Evolutionary conservation across 495 filamentous ascomycete genomes (phyloP).

Genomic region (Talaromyces nanjingensis): DNA sequence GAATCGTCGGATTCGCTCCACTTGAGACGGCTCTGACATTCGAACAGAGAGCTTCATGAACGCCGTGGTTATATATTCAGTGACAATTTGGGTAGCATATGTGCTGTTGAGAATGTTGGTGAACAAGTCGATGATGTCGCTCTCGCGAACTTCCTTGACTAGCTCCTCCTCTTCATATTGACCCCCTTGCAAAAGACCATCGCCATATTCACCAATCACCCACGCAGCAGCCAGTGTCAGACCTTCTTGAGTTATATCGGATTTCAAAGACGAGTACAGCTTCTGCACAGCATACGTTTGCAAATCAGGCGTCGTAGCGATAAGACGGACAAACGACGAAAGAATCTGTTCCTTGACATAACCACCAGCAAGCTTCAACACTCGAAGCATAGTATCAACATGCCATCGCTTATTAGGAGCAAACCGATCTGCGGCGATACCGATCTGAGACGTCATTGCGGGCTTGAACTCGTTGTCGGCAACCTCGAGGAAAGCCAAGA

Average conservation of each 20-base stretch:
- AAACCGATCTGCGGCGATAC: constrained; percentile 91
- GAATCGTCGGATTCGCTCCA: constrained; percentile 76
- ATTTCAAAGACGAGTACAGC: constrained; percentile 80
- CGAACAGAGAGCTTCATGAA: constrained; percentile 93
- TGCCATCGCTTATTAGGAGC: constrained; percentile 98
- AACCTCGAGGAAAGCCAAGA: constrained; percentile 91
- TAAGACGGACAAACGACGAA: constrained; percentile 91
- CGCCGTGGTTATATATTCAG: constrained; percentile 92
- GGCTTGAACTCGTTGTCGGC: constrained; percentile 99
- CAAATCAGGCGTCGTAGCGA: constrained; percentile 88
- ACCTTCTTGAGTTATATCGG: constrained; percentile 95
- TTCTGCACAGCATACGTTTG: constrained; percentile 97
- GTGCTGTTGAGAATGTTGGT: constrained; percentile 86
- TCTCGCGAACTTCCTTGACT: constrained; percentile 82
- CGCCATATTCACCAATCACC: constrained; percentile 97
- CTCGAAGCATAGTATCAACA: constrained; percentile 93
- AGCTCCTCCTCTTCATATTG: constrained; percentile 94
- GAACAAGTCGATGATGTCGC: constrained; percentile 86
- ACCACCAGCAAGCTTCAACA: constrained; percentile 87
- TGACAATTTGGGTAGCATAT: constrained; percentile 80
- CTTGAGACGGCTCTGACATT: constrained; percentile 70
- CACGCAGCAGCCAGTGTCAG: constrained; percentile 90
- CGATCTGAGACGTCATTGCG: constrained; percentile 93
- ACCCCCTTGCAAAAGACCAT: constrained; percentile 77
- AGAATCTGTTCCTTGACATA: constrained; percentile 97